phyloP scores from a whole-genome alignment of 176 grass and related monocot genomes.

The Cymbopogon citratus region DNA sequence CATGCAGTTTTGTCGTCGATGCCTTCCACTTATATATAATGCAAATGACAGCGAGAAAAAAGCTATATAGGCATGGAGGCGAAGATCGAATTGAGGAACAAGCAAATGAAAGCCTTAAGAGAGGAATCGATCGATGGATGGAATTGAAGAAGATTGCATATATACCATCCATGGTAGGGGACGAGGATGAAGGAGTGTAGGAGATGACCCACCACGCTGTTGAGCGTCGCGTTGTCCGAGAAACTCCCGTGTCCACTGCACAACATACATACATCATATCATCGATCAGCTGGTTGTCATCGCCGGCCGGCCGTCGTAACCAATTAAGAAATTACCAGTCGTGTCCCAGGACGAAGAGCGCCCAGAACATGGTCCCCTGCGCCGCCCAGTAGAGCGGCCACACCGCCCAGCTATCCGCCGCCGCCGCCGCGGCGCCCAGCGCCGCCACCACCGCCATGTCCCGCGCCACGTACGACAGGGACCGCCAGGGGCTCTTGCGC shows the following conservation, averaged over 20 bases:
- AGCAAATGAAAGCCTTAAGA: no score
- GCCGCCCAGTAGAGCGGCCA: slow-evolving; percentile 81
- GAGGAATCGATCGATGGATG: no score
- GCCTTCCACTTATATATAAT: no score
- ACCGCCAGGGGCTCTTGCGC: slow-evolving; percentile 56
- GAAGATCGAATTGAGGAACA: no score
- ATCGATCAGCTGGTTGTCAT: no score
- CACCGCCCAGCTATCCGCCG: slow-evolving; percentile 3
- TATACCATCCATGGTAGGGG: slow-evolving; percentile 83
- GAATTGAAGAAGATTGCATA: no score
- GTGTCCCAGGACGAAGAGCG: slow-evolving; percentile 89
- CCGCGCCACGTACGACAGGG: slow-evolving; percentile 56
- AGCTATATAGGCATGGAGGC: no score
- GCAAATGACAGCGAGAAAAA: no score
- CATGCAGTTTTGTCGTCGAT: no score
- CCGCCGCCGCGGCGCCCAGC: slow-evolving; percentile 23
- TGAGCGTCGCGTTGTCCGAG: slow-evolving; percentile 48
- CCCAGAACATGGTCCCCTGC: slow-evolving; percentile 97
- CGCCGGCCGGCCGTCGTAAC: neutral
- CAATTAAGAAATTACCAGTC: slow-evolving; percentile 45
- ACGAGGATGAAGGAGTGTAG: slow-evolving; percentile 81
- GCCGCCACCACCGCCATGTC: slow-evolving; percentile 34
- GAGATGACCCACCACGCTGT: slow-evolving; percentile 62
- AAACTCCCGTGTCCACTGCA: slow-evolving; percentile 88
- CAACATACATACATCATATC: no score